Evolutionary conservation across 176 grass and related monocot genomes (phyloP).

Genomic region (Avena atlantica): DNA sequence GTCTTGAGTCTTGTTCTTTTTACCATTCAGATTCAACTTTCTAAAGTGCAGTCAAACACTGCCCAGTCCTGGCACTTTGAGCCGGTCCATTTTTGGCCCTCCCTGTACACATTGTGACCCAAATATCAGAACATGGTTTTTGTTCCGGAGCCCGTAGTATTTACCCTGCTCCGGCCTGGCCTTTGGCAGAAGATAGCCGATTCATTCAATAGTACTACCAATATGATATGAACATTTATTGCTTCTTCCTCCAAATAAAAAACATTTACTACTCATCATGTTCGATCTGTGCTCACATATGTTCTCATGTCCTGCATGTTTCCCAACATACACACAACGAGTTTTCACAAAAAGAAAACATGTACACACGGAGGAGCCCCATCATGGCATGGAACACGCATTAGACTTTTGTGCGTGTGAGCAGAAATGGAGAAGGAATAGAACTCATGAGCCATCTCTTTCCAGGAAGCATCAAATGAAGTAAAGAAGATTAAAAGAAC

Average conservation of each 20-base stretch:
- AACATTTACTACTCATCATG: background rate
- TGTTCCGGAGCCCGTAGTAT: background rate
- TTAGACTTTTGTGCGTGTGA: background rate
- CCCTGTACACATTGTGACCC: background rate
- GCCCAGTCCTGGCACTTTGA: background rate
- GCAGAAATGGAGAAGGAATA: background rate
- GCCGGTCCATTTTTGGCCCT: background rate
- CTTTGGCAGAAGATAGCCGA: background rate
- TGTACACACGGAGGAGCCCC: background rate
- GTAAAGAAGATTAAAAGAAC: conserved; percentile 38
- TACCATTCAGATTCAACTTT: conserved; percentile 3
- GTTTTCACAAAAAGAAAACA: background rate
- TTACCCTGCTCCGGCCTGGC: background rate
- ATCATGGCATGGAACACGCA: background rate
- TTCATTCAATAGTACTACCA: background rate
- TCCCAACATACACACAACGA: background rate
- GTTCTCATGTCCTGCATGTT: background rate
- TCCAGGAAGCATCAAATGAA: conserved; percentile 45
- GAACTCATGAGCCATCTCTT: conserved; percentile 16
- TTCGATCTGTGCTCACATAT: background rate
- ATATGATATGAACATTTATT: background rate
- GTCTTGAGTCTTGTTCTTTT: conserved; percentile 27
- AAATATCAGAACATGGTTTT: background rate
- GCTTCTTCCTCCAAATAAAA: too few relatives aligned
- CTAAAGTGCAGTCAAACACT: background rate